Base-by-base conservation (phyloP, 2,329 filamentous ascomycete genomes). In the Xylariaceae sp. region DNA sequence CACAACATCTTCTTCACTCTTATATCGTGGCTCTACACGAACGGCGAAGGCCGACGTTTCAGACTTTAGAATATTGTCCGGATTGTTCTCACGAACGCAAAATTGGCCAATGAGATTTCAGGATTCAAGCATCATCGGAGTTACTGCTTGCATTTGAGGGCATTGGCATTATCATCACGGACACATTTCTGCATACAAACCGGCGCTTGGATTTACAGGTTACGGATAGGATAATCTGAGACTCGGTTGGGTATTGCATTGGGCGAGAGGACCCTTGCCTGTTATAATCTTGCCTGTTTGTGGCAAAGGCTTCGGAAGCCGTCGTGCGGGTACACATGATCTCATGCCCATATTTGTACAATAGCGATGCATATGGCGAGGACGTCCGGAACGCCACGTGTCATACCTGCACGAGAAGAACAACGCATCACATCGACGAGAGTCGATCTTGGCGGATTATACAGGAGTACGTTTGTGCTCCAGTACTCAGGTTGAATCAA, bases 21-120 rank as follows among this genome's bases (percentile, higher is more conserved):
- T 7, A 15, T 14, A 15, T 33, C 11, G 31, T 22, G 17, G n/a
- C 32, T n/a, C 27, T 30, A 35, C 49, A 32, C 52, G 44, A 52
- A 11, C 40, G 41, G 9, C 44, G 42, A 40, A 43, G 35, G 46
- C 39, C 19, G 19, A 11, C 15, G 22, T 27, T 7, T 7, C 22
- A 4, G 7, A 32, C 32, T 31, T 27, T 47, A 44, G 44, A 46
- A 42, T 40, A 30, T 45, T 41, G 53, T 40, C 48, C 30, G 45
- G 45, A 51, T 47, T 35, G 42, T 55, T 41, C 53, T 55, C 53
- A 27, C 53, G 53, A 45, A 51, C 42, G 45, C 14, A n/a, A 43
- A 45, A 22, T 49, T 44, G 38, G 33, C 44, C 39, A 47, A 50
- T 32, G 27, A 43, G 39, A 31, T 40, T 49, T 52, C 46, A n/a